Evolutionary conservation across 768 basidiomycete species (phyloP), one percentile per base, ranked within the genome.

Genomic region (Lactifluus rugatus): DNA sequence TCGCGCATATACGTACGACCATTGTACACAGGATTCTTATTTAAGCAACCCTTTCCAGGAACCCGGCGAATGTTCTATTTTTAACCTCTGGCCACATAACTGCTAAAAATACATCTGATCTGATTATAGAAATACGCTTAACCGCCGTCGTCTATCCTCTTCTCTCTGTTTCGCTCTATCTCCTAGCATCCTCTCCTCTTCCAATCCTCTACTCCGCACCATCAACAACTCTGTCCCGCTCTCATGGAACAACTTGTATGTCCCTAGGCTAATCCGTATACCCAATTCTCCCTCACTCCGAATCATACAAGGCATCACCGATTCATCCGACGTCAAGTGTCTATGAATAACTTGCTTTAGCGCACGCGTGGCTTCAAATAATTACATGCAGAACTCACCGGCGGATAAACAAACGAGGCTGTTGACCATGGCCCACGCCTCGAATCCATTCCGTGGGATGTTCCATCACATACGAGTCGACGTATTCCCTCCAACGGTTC

Each of bases 361-460:
- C 37, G 5, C 47, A 41, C 41, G 23, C 41, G 46, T 45, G 11
- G 25, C 42, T 14, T 17, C 17, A 39, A n/a, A n/a, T n/a, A n/a
- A n/a, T 49, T 37, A 17, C 1, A 34, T n/a, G 14, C 6, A 9
- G 51, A 13, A 41, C 52, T 61, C 41, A 61, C 54, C 53, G 28
- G 13, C 52, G 57, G 25, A 54, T 37, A 49, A 55, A 59, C 36
- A 64, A 31, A 41, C 57, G 57, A 70, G 60, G 70, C 72, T 66
- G 66, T 70, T 71, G 71, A 61, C 60, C 68, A 65, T 58, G 66
- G 67, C 71, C 54, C 67, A 59, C 63, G 66, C 72, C 73, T 2
- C 80, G 79, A 44, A 79, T 42, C 87, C 87, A 87, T 65, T 89
- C 88, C 13, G 86, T 89, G 6, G 83, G 80, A 60, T 84, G 75